Conservation (phyloP, 164 flowering plant genomes). For the Protea cynaroides region DNA sequence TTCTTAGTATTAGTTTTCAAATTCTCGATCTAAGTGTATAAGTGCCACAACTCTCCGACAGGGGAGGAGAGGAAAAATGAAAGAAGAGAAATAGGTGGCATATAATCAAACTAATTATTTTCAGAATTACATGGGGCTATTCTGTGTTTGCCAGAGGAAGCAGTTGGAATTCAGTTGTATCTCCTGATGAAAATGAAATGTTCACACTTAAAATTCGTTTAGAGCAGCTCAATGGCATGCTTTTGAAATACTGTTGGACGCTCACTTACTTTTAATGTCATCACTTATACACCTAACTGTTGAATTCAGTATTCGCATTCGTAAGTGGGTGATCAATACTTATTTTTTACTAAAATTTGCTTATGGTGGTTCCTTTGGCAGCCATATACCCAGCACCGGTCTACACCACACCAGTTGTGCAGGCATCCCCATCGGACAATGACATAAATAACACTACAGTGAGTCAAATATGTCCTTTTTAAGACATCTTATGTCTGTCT, state of each 20-base stretch:
- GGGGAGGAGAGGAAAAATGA: no score
- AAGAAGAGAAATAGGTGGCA: no score
- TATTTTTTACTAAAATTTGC: neutral
- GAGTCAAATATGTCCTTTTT: slow-evolving; percentile 25
- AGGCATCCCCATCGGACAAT: slow-evolving; percentile 53
- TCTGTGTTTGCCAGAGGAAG: no score
- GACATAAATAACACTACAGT: slow-evolving; percentile 88
- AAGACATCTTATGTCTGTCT: neutral
- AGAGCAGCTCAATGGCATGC: neutral
- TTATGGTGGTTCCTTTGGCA: slow-evolving; percentile 22
- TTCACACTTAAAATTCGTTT: no score
- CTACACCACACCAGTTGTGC: slow-evolving; percentile 54
- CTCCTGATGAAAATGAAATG: no score
- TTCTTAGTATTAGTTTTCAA: no score
- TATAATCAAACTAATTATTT: no score
- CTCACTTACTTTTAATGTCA: neutral
- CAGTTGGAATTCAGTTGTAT: no score
- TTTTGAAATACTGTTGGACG: neutral
- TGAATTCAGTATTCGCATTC: neutral
- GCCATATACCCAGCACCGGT: slow-evolving; percentile 72
- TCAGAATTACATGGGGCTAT: no score
- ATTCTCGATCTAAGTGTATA: no score
- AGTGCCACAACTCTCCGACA: no score
- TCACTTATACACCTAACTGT: neutral
- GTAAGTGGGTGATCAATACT: neutral